These are phyloP conservation scores for Leersia perrieri DNA, from an alignment of 176 grass and related monocot species.

Conservation along the genomic window DNA sequence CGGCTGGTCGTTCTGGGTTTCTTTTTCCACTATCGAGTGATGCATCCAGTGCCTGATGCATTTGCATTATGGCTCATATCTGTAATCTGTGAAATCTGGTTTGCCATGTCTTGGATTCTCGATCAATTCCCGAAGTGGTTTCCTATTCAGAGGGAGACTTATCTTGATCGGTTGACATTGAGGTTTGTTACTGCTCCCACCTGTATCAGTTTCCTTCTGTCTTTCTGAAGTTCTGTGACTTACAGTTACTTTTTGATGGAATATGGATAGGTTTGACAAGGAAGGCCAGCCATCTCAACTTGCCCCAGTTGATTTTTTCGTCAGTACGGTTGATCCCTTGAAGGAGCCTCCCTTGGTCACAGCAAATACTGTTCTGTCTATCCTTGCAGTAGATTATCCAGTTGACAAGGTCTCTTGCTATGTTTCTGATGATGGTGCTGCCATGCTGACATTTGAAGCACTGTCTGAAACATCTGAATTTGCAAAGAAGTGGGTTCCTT, in stretches of 20 bases:
- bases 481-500: slow-evolving; percentile 97
- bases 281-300: slow-evolving; percentile 73
- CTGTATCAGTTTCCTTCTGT: slow-evolving; percentile 3
- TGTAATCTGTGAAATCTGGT: slow-evolving; percentile 97
- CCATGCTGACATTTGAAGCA: slow-evolving; percentile 91
- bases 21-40: slow-evolving; percentile 94
- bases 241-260: slow-evolving; percentile 11
- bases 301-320: slow-evolving; percentile 74
- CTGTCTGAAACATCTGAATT: slow-evolving; percentile 96
- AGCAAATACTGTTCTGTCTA: slow-evolving; percentile 93
- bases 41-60: slow-evolving; percentile 67
- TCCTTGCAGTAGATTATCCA: slow-evolving; percentile 83
- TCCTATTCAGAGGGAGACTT: slow-evolving; percentile 89
- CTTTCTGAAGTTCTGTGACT: slow-evolving; percentile 16
- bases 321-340: slow-evolving; percentile 87
- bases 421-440: slow-evolving; percentile 98
- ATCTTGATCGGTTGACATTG: slow-evolving; percentile 80
- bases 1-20: slow-evolving; percentile 87
- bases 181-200: slow-evolving; percentile 54
- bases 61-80: slow-evolving; percentile 95
- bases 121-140: slow-evolving; percentile 99
- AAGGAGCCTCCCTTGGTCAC: slow-evolving; percentile 97
- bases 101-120: slow-evolving; percentile 92
- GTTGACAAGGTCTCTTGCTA: slow-evolving; percentile 91
- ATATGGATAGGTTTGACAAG: slow-evolving; percentile 81